phyloP scores from a whole-genome alignment of 495 filamentous ascomycete genomes.

The Haplographium delicatum region DNA sequence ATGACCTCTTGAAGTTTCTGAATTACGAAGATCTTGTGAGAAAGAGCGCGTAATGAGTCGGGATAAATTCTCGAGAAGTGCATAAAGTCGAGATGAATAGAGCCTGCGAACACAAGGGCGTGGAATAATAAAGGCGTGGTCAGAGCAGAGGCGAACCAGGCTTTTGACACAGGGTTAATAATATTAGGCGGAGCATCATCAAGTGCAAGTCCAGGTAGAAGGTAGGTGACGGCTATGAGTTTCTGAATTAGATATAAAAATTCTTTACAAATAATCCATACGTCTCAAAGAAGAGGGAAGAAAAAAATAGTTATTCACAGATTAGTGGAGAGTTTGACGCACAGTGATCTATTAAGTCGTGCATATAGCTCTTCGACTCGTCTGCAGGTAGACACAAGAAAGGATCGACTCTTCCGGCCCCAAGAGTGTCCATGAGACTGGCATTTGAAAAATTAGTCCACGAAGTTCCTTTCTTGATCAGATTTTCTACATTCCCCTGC shows the following conservation, averaged over 20 bases:
- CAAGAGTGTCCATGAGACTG: background rate
- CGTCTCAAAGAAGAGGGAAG: too few relatives aligned
- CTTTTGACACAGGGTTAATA: background rate
- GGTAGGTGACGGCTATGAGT: background rate
- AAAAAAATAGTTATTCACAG: background rate
- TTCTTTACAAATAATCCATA: too few relatives aligned
- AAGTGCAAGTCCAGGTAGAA: background rate
- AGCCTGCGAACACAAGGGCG: background rate
- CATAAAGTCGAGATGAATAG: background rate
- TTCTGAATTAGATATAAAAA: background rate
- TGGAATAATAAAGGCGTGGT: slow-evolving; percentile 1
- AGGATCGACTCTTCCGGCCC: slow-evolving; percentile 1
- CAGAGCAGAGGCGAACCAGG: background rate
- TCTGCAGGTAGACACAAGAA: background rate
- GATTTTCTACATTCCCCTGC: too few relatives aligned
- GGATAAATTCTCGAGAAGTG: background rate
- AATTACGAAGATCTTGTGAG: background rate
- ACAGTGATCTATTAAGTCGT: background rate
- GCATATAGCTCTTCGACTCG: background rate
- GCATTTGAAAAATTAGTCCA: too few relatives aligned
- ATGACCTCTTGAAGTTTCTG: background rate
- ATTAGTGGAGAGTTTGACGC: background rate
- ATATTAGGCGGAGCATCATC: background rate
- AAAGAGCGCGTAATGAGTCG: background rate
- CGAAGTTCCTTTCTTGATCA: too few relatives aligned